A percentile compares a stretch with the other conserved stretches of the same genome.
Evolutionary conservation across 75 land plant species (phyloP).

Genomic region (Isoetes taiwanensis): DNA sequence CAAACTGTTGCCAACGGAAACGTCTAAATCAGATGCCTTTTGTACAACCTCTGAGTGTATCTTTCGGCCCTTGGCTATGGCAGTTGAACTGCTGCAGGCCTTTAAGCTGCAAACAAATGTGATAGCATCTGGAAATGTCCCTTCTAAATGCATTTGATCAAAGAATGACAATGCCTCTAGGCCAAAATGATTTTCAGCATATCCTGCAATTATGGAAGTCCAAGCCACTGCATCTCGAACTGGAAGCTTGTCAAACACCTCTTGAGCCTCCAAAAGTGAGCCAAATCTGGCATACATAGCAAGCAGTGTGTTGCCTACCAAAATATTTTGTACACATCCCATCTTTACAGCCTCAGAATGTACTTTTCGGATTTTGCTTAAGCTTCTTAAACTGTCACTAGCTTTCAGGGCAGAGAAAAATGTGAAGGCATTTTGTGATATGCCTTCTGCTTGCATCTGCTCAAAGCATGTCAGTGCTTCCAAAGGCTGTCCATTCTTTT

Average conservation of each 20-base stretch:
- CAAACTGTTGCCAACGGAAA: conserved; percentile 30
- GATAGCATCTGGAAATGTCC: conserved; percentile 6
- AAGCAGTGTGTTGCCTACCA: conserved; percentile 4
- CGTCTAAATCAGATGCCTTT: conserved; percentile 23
- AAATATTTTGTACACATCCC: conserved; percentile 3
- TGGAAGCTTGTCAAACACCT: conserved; percentile 9
- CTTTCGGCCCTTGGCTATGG: background rate
- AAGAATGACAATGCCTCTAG: conserved; percentile 11
- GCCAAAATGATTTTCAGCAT: conserved; percentile 10
- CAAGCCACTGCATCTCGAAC: conserved; percentile 13
- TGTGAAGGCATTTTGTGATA: conserved; percentile 16
- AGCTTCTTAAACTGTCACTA: conserved; percentile 8
- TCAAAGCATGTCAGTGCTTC: conserved; percentile 11
- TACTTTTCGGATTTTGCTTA: conserved; percentile 6
- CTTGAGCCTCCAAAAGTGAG: too few relatives aligned
- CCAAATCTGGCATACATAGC: conserved; percentile 16
- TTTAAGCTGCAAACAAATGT: conserved; percentile 12
- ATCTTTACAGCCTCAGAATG: conserved; percentile 5
- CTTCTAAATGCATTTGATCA: conserved; percentile 3
- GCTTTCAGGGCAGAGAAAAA: conserved; percentile 17
- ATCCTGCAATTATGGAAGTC: conserved; percentile 15
- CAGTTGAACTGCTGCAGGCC: conserved; percentile 6
- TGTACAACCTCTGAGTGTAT: conserved; percentile 8
- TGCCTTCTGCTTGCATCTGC: conserved; percentile 1
- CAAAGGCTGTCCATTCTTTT: conserved; percentile 10